A percentile compares a stretch with the other conserved stretches of the same genome.
phyloP scores from a whole-genome alignment of 1,284 basidiomycete species.

The Ceratobasidium sp. region DNA sequence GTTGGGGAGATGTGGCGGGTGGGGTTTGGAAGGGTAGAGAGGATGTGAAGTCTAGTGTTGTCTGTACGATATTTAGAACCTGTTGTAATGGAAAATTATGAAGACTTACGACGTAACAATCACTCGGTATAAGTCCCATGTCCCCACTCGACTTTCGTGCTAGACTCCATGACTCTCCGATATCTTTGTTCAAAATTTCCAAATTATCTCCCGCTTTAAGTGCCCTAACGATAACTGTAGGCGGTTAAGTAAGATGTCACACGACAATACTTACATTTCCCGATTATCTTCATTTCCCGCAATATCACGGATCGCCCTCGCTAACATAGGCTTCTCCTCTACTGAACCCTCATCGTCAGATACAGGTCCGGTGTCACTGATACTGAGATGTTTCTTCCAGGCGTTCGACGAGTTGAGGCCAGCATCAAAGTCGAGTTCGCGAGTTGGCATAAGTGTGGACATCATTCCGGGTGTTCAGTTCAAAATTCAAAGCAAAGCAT shows the following conservation, averaged over 20 bases:
- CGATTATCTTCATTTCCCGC: slow-evolving; percentile 78
- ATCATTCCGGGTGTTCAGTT: neutral
- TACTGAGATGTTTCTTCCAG: slow-evolving; percentile 75
- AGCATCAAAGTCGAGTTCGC: slow-evolving; percentile 72
- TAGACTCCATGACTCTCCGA: slow-evolving; percentile 78
- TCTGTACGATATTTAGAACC: slow-evolving; percentile 61
- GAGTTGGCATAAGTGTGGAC: slow-evolving; percentile 3
- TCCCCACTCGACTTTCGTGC: slow-evolving; percentile 67
- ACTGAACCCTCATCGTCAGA: slow-evolving; percentile 56
- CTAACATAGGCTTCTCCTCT: slow-evolving; percentile 56
- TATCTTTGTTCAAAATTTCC: slow-evolving; percentile 72
- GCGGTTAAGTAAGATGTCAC: slow-evolving; percentile 1
- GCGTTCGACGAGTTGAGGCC: slow-evolving; percentile 80
- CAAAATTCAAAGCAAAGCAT: neutral
- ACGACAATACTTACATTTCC: slow-evolving; percentile 63
- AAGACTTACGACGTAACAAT: slow-evolving; percentile 76
- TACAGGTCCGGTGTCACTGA: slow-evolving; percentile 51
- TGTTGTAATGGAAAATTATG: slow-evolving; percentile 12
- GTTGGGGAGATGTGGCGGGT: slow-evolving; percentile 52
- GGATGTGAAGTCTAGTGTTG: slow-evolving; percentile 48
- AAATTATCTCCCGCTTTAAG: slow-evolving; percentile 75
- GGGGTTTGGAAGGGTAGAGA: slow-evolving; percentile 38
- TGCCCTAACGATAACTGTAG: slow-evolving; percentile 48
- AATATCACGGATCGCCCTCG: slow-evolving; percentile 77
- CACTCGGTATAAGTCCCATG: slow-evolving; percentile 75